Evolutionary conservation across 2,329 filamentous ascomycete genomes (phyloP).

Genomic region (Juglanconis oblonga): DNA sequence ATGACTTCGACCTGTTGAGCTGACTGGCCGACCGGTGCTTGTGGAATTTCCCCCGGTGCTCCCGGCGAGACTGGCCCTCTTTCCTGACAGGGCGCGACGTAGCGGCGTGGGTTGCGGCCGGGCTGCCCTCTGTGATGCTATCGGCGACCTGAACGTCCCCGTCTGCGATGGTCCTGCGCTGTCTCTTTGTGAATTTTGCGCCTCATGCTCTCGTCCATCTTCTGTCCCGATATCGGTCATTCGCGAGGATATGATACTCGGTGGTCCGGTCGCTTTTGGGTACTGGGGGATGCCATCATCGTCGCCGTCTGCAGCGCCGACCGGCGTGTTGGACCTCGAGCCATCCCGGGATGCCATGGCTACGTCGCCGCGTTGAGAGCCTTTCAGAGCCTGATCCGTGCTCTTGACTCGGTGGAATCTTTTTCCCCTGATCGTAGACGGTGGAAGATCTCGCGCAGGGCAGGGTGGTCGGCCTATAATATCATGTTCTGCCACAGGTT

Average conservation of each 20-base stretch:
- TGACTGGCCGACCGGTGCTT: conserved; percentile 56
- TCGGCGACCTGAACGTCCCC: conserved; percentile 50
- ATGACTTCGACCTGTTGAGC: conserved; percentile 76
- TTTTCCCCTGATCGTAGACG: not conserved
- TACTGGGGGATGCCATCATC: conserved; percentile 41
- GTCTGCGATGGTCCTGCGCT: conserved; percentile 42
- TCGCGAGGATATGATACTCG: conserved; percentile 68
- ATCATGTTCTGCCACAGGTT: conserved; percentile 6
- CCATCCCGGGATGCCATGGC: conserved; percentile 38
- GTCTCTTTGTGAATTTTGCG: conserved; percentile 26
- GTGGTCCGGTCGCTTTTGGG: conserved; percentile 45
- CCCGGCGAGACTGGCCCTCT: conserved; percentile 36
- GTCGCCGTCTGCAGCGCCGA: conserved; percentile 20
- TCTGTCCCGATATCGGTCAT: conserved; percentile 65
- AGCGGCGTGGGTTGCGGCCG: conserved; percentile 57
- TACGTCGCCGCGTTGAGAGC: not conserved
- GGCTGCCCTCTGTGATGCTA: conserved; percentile 42
- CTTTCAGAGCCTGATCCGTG: not conserved
- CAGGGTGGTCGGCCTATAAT: not conserved
- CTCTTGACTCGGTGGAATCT: not conserved
- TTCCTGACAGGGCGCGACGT: conserved; percentile 47
- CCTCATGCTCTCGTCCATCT: conserved; percentile 46
- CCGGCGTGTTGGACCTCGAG: conserved; percentile 33
- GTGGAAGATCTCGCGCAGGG: conserved; percentile 1
- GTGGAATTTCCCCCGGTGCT: conserved; percentile 35